Base-by-base conservation (phyloP, 495 filamentous ascomycete species). In the Articulospora tetracladia region DNA sequence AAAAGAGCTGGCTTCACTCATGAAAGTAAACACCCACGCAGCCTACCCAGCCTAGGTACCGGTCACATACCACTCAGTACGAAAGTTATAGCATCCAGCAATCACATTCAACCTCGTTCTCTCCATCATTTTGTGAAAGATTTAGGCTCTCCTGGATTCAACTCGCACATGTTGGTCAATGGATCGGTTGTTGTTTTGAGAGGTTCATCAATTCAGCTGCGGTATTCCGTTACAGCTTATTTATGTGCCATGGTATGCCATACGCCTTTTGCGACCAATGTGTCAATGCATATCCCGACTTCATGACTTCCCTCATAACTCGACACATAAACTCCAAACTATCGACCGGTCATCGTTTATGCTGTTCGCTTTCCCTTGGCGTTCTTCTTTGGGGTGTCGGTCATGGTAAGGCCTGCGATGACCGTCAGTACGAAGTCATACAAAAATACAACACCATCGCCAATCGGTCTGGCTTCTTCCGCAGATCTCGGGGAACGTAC, bases 341-440 rank as follows among this genome's bases (percentile, higher is more conserved):
- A 44, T 44, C 39, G 17, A 44, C 17, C 39, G 17, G 8, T 44
- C 39, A 44, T 44, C 15, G 28, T 53, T 61, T 61, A 54, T 59
- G 66, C 66, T 44, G 32, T 50, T 57, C 64, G 55, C 67, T 69
- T 69, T 46, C 67, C 67, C 69, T 74, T 88, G 76, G 84, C 83
- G 71, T 83, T 84, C 74, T 86, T 87, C 80, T 87, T 88, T 69
- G 86, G 83, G 68, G 90, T 86, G 66, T 93, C 89, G 71, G 79
- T 83, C 70, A 91, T 89, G 68, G 82, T 83, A 66, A 92, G 86
- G 61, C 79, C 89, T 93, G n/a, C 13, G 20, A 23, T 2, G 22
- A 52, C 17, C 53, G 34, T 51, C 17, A 60, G 30, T 26, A 47
- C 39, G n/a, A 19, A 8, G 39, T 44, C 39, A 44, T 44, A 44